A percentile compares a stretch with the other conserved stretches of the same genome.
Conservation (phyloP, 2,329 filamentous ascomycete genomes). For the Aspergillus ustus region DNA sequence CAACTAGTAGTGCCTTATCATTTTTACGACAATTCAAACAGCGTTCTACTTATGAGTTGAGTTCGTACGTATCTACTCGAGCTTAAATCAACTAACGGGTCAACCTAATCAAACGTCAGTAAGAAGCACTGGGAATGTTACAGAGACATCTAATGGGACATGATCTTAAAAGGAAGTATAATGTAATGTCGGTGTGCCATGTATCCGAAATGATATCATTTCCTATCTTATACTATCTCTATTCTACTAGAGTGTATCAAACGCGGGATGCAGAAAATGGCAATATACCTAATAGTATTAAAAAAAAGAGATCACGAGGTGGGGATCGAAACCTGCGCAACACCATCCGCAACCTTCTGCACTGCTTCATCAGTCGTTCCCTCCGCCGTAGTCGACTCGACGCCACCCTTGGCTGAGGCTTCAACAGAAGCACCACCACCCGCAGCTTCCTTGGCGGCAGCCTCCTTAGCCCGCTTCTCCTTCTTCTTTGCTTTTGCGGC, state of each 20-base stretch:
- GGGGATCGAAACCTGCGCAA: constrained; percentile 49
- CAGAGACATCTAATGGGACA: too few species aligned
- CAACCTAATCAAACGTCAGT: too few species aligned
- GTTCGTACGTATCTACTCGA: neutral
- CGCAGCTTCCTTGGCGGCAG: constrained; percentile 32
- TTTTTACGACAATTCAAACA: constrained; percentile 9
- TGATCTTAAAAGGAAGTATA: neutral
- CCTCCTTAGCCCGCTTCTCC: constrained; percentile 48
- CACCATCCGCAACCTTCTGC: constrained; percentile 47
- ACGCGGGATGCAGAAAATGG: neutral
- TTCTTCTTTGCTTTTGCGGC: constrained; percentile 39
- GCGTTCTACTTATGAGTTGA: neutral
- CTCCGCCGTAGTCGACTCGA: constrained; percentile 31
- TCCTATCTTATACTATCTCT: neutral
- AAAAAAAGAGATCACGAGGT: constrained; percentile 34
- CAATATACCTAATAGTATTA: neutral
- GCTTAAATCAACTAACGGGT: neutral
- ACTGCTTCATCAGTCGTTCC: constrained; percentile 40
- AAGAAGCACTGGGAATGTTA: too few species aligned
- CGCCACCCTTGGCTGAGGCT: constrained; percentile 41
- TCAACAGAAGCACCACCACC: constrained; percentile 39
- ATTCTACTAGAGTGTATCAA: neutral
- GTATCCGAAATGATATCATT: neutral
- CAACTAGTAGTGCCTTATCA: constrained; percentile 6
- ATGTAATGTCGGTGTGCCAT: neutral